phyloP scores from a whole-genome alignment of 371 early-diverging fungal genomes.

The Dichotomocladium elegans region DNA sequence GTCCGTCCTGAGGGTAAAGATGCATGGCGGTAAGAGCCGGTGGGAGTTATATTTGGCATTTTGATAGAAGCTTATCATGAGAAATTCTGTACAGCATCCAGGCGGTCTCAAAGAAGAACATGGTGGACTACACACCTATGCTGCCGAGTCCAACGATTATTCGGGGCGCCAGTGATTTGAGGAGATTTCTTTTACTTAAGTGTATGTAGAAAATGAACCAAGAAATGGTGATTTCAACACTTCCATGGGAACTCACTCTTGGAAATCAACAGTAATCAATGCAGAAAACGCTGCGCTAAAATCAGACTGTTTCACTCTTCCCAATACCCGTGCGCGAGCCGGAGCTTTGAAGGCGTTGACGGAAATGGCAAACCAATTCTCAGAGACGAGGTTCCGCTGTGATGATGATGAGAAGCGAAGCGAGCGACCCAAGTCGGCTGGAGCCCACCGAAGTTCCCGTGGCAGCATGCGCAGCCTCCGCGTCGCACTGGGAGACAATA shows the following conservation, averaged over 20 bases:
- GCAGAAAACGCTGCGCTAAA: constrained; percentile 74
- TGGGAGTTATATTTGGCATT: too few species aligned
- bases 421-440: constrained; percentile 16
- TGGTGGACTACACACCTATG: constrained; percentile 59
- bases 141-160: constrained; percentile 66
- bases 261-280: constrained; percentile 50
- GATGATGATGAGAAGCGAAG: constrained; percentile 4
- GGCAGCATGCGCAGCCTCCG: constrained; percentile 17
- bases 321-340: constrained; percentile 47
- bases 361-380: background rate
- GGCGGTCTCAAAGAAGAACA: constrained; percentile 53
- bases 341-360: constrained; percentile 24
- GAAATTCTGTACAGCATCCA: constrained; percentile 28
- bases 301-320: constrained; percentile 49
- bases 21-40: constrained; percentile 34
- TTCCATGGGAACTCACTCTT: too few species aligned
- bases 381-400: background rate
- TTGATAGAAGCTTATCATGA: background rate
- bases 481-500: constrained; percentile 1
- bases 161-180: constrained; percentile 34
- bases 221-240: background rate
- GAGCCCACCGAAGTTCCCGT: constrained; percentile 14
- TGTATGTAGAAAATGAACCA: constrained; percentile 19
- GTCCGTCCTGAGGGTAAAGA: constrained; percentile 48
- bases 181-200: constrained; percentile 62